Conservation (phyloP, 805 yeast species). For the Saccharomyces kudriavzevii region DNA sequence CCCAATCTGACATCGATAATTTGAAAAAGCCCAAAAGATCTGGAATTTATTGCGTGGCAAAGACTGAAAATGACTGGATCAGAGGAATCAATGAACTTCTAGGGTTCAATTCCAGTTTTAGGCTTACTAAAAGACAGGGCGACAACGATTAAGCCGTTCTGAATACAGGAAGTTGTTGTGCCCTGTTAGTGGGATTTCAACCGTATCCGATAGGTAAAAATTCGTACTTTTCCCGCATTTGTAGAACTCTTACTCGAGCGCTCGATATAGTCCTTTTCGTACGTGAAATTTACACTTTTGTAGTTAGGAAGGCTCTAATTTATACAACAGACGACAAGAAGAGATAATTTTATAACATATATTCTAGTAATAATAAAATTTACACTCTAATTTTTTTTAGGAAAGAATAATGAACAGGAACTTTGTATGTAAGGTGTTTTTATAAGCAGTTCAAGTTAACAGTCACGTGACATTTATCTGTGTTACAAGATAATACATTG, state of each 20-base stretch:
- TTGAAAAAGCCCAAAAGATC: conserved; percentile 24
- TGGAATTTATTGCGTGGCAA: conserved; percentile 85
- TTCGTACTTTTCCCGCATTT: not conserved
- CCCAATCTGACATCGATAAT: conserved; percentile 14
- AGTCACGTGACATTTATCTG: not conserved
- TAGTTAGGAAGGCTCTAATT: not conserved
- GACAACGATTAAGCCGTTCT: conserved; percentile 5
- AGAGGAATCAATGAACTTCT: conserved; percentile 77
- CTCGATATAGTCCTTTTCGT: not conserved
- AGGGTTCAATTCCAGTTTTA: conserved; percentile 83
- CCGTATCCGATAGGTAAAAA: not conserved
- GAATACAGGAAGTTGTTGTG: not conserved
- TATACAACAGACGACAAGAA: not conserved
- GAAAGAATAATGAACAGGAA: not conserved
- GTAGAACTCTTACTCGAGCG: not conserved
- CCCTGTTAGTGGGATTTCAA: not conserved
- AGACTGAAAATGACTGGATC: conserved; percentile 84
- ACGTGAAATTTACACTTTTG: not conserved
- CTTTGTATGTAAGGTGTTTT: not conserved
- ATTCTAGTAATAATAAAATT: not conserved
- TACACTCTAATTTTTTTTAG: not conserved
- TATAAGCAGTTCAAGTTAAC: not conserved
- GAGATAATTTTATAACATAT: not conserved
- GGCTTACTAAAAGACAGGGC: conserved; percentile 31
- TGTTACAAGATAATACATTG: not conserved